Evolutionary conservation across 805 yeast genomes (phyloP).

Genomic region (Sugiyamaella chiloensis): DNA sequence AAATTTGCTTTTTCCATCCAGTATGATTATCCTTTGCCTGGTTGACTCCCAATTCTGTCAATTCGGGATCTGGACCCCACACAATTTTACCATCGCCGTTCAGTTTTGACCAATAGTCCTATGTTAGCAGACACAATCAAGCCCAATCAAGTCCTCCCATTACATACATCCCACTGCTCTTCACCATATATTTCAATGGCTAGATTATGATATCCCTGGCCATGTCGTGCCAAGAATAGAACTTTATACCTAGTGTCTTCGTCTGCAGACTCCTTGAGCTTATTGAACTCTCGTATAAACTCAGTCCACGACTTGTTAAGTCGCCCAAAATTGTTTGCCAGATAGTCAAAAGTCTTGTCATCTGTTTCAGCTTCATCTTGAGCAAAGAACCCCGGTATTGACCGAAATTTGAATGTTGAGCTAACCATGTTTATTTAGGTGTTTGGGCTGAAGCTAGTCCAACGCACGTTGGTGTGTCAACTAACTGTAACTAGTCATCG

Average conservation of each 20-base stretch:
- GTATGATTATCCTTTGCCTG: slow-evolving; percentile 45
- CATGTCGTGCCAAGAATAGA: slow-evolving; percentile 49
- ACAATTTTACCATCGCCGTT: slow-evolving; percentile 17
- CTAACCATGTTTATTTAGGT: neutral
- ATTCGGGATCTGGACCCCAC: slow-evolving; percentile 49
- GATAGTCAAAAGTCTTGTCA: slow-evolving; percentile 42
- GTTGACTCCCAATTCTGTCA: slow-evolving; percentile 44
- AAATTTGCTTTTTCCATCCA: slow-evolving; percentile 41
- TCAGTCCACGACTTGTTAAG: slow-evolving; percentile 36
- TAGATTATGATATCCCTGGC: slow-evolving; percentile 52
- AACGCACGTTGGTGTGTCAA: too few species aligned
- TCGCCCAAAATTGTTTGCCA: slow-evolving; percentile 43
- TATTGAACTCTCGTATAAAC: slow-evolving; percentile 30
- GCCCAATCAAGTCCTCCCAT: neutral
- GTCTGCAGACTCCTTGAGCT: slow-evolving; percentile 32
- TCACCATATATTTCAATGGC: slow-evolving; percentile 47
- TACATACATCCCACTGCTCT: slow-evolving; percentile 39
- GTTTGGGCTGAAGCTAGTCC: too few species aligned
- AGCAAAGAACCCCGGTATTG: slow-evolving; percentile 40
- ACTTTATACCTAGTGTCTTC: slow-evolving; percentile 40
- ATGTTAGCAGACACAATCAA: neutral
- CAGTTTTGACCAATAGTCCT: slow-evolving; percentile 17
- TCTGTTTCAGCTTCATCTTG: slow-evolving; percentile 45
- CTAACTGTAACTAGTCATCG: too few species aligned
- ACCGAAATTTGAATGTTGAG: slow-evolving; percentile 22